These are phyloP conservation scores for Favolaschia claudopus DNA, from an alignment of 768 basidiomycete genomes.

Conservation along the genomic window DNA sequence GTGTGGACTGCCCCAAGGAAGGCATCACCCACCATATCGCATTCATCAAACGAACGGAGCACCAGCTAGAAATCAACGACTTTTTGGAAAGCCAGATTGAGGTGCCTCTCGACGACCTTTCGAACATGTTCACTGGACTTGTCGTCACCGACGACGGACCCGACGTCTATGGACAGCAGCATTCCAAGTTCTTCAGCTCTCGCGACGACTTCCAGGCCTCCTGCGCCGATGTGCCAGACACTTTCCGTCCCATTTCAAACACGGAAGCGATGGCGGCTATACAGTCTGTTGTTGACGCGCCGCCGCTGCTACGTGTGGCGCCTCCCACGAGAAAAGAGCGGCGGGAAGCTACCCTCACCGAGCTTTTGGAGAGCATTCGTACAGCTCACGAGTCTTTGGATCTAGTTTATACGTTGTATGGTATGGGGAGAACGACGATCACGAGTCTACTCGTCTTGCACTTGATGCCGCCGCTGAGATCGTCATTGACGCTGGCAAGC, in stretches of 20 bases:
- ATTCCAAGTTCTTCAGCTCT: conserved; percentile 11
- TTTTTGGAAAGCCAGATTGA: not conserved
- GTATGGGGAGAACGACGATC: not conserved
- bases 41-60: not conserved
- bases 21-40: not conserved
- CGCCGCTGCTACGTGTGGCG: not conserved
- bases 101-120: not conserved
- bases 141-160: not conserved
- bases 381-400: not conserved
- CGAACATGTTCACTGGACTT: not conserved
- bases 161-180: not conserved
- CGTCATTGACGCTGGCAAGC: not conserved
- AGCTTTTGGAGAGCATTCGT: not conserved
- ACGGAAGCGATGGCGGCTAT: not conserved
- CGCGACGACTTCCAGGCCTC: conserved; percentile 6
- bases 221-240: not conserved
- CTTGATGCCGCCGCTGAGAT: not conserved
- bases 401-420: not conserved
- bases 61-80: not conserved
- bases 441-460: not conserved
- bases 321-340: not conserved
- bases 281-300: not conserved
- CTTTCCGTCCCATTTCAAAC: not conserved
- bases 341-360: not conserved
- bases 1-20: not conserved